Evolutionary conservation across 441 rosid genomes (phyloP).

Genomic region (Populus trichocarpa): DNA sequence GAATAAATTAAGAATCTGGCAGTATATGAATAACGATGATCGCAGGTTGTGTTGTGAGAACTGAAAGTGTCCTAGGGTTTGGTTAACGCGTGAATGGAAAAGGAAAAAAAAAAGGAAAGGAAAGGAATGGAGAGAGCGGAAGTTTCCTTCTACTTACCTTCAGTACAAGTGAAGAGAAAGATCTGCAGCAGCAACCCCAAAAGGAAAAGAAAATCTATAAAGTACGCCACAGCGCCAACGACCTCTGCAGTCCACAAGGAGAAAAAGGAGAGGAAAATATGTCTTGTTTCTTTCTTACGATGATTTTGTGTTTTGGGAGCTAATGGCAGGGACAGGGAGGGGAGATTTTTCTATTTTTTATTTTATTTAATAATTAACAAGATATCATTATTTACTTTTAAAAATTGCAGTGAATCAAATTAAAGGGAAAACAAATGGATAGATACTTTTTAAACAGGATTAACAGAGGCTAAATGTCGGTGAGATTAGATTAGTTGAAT

Average conservation of each 20-base stretch:
- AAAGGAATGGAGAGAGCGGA: neutral
- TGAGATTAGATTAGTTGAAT: too few relatives aligned
- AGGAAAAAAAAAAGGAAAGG: neutral
- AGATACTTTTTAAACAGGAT: too few relatives aligned
- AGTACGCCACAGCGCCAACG: neutral
- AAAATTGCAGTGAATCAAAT: too few relatives aligned
- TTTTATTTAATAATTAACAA: too few relatives aligned
- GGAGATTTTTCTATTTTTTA: too few relatives aligned
- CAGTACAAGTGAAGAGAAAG: constrained; percentile 8
- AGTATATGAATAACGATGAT: neutral
- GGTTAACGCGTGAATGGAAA: neutral
- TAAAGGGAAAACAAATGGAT: too few relatives aligned
- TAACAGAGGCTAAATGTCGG: too few relatives aligned
- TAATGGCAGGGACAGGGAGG: neutral
- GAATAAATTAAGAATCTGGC: neutral
- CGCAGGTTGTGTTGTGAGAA: neutral
- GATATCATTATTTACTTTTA: too few relatives aligned
- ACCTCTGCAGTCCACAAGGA: neutral
- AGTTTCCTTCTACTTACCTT: neutral
- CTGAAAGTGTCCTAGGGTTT: neutral
- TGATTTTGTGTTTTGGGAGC: neutral
- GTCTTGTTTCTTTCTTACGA: neutral
- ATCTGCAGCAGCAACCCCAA: neutral
- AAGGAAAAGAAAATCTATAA: neutral
- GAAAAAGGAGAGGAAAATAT: neutral